Evolutionary conservation across 345 rosid species (phyloP), one percentile per base, ranked within the genome.

Genomic region (Eucalyptus dawsonii): DNA sequence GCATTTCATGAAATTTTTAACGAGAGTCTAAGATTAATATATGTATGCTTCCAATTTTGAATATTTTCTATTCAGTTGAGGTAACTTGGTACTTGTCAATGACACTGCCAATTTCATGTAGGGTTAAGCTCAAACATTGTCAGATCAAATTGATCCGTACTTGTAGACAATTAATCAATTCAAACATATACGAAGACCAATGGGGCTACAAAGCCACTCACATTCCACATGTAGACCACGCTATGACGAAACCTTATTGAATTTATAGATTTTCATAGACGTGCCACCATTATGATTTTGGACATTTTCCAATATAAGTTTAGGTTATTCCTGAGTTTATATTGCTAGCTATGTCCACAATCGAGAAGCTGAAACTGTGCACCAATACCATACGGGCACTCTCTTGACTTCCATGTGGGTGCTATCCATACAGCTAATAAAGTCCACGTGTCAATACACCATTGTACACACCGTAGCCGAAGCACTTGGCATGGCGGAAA

Each of bases 31-130:
- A 47, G 49, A 47, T 47, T 47, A 1, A 47, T 47, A 47, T 47
- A 0, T 47, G 0, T 47, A 47, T 2, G 0, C 14, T 47, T 47
- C 14, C 50, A 47, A 4, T 47, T 47, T 47, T 11, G n/a, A 54
- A 8, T 21, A 19, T 8, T 54, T 54, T 54, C 25, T 19, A 21
- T 54, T 54, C 24, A 54, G 3, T 54, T 9, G 60, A 54, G 60
- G 1, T 54, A 54, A 50, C 51, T 22, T 22, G 4, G 25, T 54
- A 19, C 27, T 2, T 19, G 27, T 54, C 60, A 21, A 22, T 42
- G 0, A 54, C 60, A 21, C 27, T 54, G 5, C 60, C 5, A 22
- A 54, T 53, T 53, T 54, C 60, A 1, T 19, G 4, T 54, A 5
- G 65, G 65, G 14, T 58, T 14, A 58, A 58, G 2, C 5, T 9